Evolutionary conservation across 192 early-diverging fungal genomes (phyloP), one percentile per base, ranked within the genome.

Genomic region (Gaertneriomyces semiglobifer): DNA sequence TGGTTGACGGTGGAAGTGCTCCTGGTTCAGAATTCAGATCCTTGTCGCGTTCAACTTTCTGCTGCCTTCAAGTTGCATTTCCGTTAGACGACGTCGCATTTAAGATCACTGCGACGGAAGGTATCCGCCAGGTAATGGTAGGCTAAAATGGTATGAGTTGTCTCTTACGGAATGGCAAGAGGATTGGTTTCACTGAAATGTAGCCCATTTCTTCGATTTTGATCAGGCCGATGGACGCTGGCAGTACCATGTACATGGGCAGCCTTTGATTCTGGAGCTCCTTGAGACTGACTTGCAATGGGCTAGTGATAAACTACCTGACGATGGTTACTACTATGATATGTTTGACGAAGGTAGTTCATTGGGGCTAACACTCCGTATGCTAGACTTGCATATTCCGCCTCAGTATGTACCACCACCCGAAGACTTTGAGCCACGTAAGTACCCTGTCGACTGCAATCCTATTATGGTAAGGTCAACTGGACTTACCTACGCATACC

Each of bases 341-440:
- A 18, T 52, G 5, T 20, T 52, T n/a, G n/a, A 5, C 20, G n/a
- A 18, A 52, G n/a, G 0, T 5, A 6, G 6, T n/a, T 52, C 50
- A 0, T 52, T 52, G 50, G 50, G 0, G 50, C n/a, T 20, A 6
- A 18, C n/a, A n/a, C 6, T 18, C 3, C 6, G 20, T 52, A 20
- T 6, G 3, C 20, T 6, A 52, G 50, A 52, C 20, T 52, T 52
- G 50, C n/a, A 52, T 5, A 52, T 52, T 18, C 50, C 50, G n/a
- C 6, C 50, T 5, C n/a, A 52, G 20, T 6, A 52, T 52, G 20
- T 52, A 52, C 50, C 50, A n/a, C 20, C 50, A n/a, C n/a, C 20
- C 50, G 50, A 52, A n/a, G 50, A 52, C n/a, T 52, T 52, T 52
- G 50, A 52, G 50, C n/a, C 50, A 6, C n/a, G 50, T 52, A 52